Percentiles rank a stretch among this genome's conserved stretches.
phyloP scores from a whole-genome alignment of 306 rosid species.

The Castanospermum australe region DNA sequence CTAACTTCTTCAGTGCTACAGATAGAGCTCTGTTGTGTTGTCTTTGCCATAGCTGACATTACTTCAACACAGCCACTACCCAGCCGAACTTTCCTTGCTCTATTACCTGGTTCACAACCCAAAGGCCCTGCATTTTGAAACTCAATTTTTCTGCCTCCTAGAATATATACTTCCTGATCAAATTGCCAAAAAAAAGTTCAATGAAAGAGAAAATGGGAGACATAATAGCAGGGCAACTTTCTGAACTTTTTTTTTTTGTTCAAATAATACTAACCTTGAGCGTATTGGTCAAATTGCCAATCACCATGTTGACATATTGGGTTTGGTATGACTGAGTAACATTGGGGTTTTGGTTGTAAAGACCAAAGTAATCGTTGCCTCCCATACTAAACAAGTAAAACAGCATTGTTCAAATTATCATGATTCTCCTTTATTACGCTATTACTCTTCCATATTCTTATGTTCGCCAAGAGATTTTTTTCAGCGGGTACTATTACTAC shows the following conservation, averaged over 20 bases:
- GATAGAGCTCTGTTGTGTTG: constrained; percentile 23
- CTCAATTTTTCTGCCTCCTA: constrained; percentile 27
- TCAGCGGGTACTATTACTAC: not conserved
- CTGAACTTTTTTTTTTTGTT: too few relatives aligned
- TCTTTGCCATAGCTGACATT: constrained; percentile 14
- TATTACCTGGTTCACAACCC: constrained; percentile 14
- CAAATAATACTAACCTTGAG: constrained; percentile 17
- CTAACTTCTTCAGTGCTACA: not conserved
- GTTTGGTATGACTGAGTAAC: not conserved
- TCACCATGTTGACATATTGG: constrained; percentile 33
- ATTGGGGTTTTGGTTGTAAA: constrained; percentile 26
- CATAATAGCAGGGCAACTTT: not conserved
- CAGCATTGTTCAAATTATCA: constrained; percentile 34
- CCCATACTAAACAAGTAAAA: constrained; percentile 42
- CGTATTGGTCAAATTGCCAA: constrained; percentile 29
- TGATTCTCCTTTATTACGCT: too few relatives aligned
- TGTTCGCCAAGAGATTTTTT: too few relatives aligned
- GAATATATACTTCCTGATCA: constrained; percentile 21
- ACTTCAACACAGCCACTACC: not conserved
- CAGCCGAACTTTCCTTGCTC: not conserved
- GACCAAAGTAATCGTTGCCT: constrained; percentile 35
- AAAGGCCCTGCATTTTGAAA: constrained; percentile 23
- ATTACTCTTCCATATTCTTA: too few relatives aligned
- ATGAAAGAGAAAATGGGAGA: not conserved
- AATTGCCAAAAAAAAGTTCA: not conserved